Evolutionary conservation across 176 grass and related monocot genomes (phyloP).

Genomic region (Aegilops bicornis): DNA sequence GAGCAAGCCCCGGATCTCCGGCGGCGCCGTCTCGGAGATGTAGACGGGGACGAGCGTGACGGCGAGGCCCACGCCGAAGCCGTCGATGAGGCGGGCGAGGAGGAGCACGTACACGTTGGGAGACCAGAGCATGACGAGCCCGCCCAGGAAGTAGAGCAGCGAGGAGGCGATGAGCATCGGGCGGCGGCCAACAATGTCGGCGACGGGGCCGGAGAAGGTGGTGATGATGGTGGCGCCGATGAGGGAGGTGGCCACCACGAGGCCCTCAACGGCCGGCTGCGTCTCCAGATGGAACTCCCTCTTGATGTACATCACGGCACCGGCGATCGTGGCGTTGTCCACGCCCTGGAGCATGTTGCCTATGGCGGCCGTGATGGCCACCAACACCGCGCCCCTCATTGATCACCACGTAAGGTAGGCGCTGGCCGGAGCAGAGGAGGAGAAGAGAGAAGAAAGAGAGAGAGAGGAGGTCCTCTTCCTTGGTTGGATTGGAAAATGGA

Average conservation of each 20-base stretch:
- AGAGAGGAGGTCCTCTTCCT: neutral
- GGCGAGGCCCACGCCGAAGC: conserved; percentile 68
- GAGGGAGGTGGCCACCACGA: conserved; percentile 77
- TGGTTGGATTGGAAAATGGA: neutral
- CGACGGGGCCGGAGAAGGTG: conserved; percentile 79
- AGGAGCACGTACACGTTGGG: conserved; percentile 69
- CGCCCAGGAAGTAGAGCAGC: conserved; percentile 55
- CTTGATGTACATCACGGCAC: conserved; percentile 77
- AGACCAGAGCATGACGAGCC: conserved; percentile 75
- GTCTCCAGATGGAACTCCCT: conserved; percentile 67
- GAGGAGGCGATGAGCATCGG: conserved; percentile 81
- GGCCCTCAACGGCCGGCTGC: conserved; percentile 68
- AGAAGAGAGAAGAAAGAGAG: neutral
- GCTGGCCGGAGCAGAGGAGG: neutral
- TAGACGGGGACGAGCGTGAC: conserved; percentile 88
- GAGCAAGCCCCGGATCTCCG: conserved; percentile 67
- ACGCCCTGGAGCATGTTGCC: conserved; percentile 77
- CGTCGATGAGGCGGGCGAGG: conserved; percentile 68
- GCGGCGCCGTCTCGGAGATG: conserved; percentile 89
- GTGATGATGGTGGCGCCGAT: conserved; percentile 91
- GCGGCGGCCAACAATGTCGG: conserved; percentile 68
- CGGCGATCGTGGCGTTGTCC: conserved; percentile 88
- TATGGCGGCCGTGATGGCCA: conserved; percentile 65
- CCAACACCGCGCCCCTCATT: conserved; percentile 67
- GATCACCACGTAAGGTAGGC: neutral